Evolutionary conservation across 805 yeast genomes (phyloP), one percentile per base, ranked within the genome.

Genomic region (Wickerhamiella sorbophila): DNA sequence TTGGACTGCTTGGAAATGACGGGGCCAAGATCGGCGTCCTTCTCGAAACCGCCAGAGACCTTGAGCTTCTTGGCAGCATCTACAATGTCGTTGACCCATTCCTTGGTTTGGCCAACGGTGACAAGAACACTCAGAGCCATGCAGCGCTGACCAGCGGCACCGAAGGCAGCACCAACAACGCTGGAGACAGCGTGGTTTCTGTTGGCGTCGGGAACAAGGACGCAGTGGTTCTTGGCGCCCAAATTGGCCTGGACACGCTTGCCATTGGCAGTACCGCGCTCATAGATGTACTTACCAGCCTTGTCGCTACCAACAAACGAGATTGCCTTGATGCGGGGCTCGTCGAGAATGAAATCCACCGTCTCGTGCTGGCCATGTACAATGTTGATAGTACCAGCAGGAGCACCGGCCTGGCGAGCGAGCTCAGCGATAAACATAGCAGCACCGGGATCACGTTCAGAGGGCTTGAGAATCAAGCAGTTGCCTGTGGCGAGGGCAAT

Each of bases 81-180:
- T 27, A 73, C 71, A 39, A 79, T 67, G 39, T 77, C 85, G 33
- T 62, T 52, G 41, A 79, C 61, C 82, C 84, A 78, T 47, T 69
- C 70, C 55, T 68, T 68, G 47, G 81, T 67, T 46, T 69, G 66
- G 33, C 86, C 86, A 19, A 80, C 85, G 16, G 83, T 72, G 39
- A 79, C 81, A 48, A 80, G 65, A 29, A 77, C 81, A 18, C 81
- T 76, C 41, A 80, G 74, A 9, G 84, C 82, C 81, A 79, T 75
- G 63, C 88, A 79, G 57, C 86, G 74, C 67, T 79, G 88, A 47
- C 87, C 88, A 16, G 87, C 86, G 40, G 87, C 86, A 26, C 87
- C 85, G 59, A 79, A 79, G 19, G 85, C 82, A 41, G 87, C 85
- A 39, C 84, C 80, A 44, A 69, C 75, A 38, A 79, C 63, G 42